Evolutionary conservation across 1,284 basidiomycete species (phyloP), one percentile per base, ranked within the genome.

Genomic region (Vanrija sp.): DNA sequence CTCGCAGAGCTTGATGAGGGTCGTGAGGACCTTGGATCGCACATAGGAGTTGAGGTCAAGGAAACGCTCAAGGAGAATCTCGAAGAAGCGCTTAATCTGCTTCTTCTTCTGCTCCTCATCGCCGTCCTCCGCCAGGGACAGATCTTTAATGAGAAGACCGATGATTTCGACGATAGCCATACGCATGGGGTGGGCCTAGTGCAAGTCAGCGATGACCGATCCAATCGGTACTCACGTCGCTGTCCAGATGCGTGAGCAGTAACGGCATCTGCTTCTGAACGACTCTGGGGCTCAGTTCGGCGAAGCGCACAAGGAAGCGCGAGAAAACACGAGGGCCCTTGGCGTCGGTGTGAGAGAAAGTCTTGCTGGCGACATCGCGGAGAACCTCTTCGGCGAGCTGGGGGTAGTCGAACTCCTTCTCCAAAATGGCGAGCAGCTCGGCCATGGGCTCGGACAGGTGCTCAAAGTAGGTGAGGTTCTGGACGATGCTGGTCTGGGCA

Each of bases 371-470:
- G 2, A 71, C 78, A 49, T 68, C 80, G 68, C 81, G 83, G 14
- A 98, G 80, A 34, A 98, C 83, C 62, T 97, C 92, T 65, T 98
- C 94, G 0, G 87, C 89, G 6, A 98, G 82, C 69, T 94, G 90
- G 5, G 86, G 80, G 65, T 93, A 86, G 74, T 97, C 93, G 67
- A 89, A 98, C 55, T 96, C 89, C 63, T 86, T 86, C 16, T 87
- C 83, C 45, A 98, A 82, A 43, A 88, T 79, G 28, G 84, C 82
- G 8, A 98, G 82, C 38, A 91, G 86, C 65, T 98, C 93, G 0
- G 94, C 94, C 86, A 97, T 90, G 0, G 89, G 86, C 69, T 98
- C 94, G 0, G 89, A 85, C 26, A 97, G 83, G 72, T 98, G 94
- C 67, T 98, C 95, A 67, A 87, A 91, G 76, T 95, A 96, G 59